A percentile compares a stretch with the other conserved stretches of the same genome.
Evolutionary conservation across 768 basidiomycete genomes (phyloP).

Genomic region (Collybiopsis confluens): DNA sequence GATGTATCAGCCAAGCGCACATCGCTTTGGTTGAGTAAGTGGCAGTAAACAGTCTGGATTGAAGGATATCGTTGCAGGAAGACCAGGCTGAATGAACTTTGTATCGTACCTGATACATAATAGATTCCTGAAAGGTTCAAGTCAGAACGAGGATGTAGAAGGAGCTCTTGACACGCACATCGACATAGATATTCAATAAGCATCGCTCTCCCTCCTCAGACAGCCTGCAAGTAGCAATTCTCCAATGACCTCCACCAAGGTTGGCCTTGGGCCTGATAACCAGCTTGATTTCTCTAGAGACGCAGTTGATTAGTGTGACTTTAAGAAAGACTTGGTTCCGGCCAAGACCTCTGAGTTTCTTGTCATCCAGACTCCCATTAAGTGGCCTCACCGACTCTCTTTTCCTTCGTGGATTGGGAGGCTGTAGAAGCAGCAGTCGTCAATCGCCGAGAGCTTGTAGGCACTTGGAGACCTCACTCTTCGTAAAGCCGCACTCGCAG

Average conservation of each 20-base stretch:
- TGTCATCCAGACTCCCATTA: conserved; percentile 37
- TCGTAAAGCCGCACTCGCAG: conserved; percentile 45
- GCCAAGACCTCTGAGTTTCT: conserved; percentile 57
- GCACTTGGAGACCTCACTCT: conserved; percentile 40
- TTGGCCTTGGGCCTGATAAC: conserved; percentile 51
- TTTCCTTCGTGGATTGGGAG: conserved; percentile 46
- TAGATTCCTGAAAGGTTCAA: conserved; percentile 52
- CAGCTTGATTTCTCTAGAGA: conserved; percentile 66
- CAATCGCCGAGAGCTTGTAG: background rate
- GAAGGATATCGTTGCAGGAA: too few relatives aligned
- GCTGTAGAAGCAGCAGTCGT: conserved; percentile 23
- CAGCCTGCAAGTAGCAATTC: conserved; percentile 67
- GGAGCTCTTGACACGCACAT: conserved; percentile 39
- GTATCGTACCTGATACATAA: conserved; percentile 36
- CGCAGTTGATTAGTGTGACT: background rate
- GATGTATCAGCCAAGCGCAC: conserved; percentile 75
- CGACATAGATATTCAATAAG: conserved; percentile 69
- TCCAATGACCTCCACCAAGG: conserved; percentile 59
- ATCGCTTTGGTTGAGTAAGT: conserved; percentile 74
- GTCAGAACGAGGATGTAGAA: background rate
- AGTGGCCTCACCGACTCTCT: conserved; percentile 38
- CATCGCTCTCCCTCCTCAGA: conserved; percentile 64
- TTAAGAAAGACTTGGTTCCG: background rate
- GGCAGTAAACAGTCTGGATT: conserved; percentile 62
- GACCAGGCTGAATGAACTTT: too few relatives aligned